phyloP scores from a whole-genome alignment of 2,329 filamentous ascomycete species.

The Fusarium begoniae region DNA sequence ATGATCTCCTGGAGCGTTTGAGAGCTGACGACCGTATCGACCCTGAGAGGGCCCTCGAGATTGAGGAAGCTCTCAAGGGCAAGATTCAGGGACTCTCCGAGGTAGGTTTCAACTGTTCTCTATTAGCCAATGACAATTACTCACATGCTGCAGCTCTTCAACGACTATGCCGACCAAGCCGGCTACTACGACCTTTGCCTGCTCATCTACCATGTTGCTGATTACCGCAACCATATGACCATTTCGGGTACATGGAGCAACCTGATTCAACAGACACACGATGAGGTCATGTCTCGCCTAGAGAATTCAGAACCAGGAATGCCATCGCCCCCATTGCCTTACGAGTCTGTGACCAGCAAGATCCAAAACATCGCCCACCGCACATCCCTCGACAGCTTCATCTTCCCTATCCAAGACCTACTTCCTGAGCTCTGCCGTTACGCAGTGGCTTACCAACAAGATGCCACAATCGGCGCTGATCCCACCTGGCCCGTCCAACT shows the following conservation, averaged over 20 bases:
- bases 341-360: slow-evolving; percentile 73
- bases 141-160: slow-evolving; percentile 75
- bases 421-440: slow-evolving; percentile 72
- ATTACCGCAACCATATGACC: slow-evolving; percentile 87
- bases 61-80: slow-evolving; percentile 77
- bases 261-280: slow-evolving; percentile 77
- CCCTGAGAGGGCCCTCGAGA: slow-evolving; percentile 68
- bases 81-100: slow-evolving; percentile 78
- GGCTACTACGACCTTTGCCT: slow-evolving; percentile 95
- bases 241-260: slow-evolving; percentile 87
- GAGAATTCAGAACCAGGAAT: slow-evolving; percentile 53
- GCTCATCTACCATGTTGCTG: slow-evolving; percentile 89
- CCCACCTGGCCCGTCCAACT: slow-evolving; percentile 66
- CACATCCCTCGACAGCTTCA: slow-evolving; percentile 70
- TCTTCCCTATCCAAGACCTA: slow-evolving; percentile 70
- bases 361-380: slow-evolving; percentile 72
- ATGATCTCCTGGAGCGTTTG: slow-evolving; percentile 85
- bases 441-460: slow-evolving; percentile 66
- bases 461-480: slow-evolving; percentile 65
- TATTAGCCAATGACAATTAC: neutral
- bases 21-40: slow-evolving; percentile 76
- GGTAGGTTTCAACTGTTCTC: slow-evolving; percentile 61
- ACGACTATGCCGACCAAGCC: slow-evolving; percentile 88
- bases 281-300: slow-evolving; percentile 58
- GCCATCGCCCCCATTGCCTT: slow-evolving; percentile 63